These are phyloP conservation scores for Casuarina equisetifolia DNA, from an alignment of 306 rosid genomes.

Conservation along the genomic window DNA sequence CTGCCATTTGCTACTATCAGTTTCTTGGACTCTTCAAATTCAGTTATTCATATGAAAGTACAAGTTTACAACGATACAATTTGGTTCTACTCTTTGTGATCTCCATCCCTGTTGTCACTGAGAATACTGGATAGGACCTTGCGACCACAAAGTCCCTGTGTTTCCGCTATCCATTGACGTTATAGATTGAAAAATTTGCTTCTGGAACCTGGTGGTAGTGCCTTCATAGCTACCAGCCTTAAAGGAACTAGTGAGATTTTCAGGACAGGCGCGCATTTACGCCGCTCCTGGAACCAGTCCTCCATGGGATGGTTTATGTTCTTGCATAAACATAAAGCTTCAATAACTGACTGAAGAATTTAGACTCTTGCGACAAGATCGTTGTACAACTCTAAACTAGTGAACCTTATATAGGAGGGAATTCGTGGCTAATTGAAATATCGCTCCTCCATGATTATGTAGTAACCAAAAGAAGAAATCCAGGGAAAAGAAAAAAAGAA, in stretches of 20 bases:
- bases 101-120: not conserved
- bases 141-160: no score
- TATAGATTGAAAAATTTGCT: not conserved
- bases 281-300: not conserved
- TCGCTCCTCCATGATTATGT: not conserved
- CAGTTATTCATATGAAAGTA: not conserved
- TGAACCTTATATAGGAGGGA: not conserved
- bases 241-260: not conserved
- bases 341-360: not conserved
- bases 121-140: not conserved
- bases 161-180: not conserved
- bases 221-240: not conserved
- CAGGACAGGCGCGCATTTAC: not conserved
- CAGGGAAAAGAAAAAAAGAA: not conserved
- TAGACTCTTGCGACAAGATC: not conserved
- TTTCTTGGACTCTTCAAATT: conserved; percentile 13
- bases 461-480: not conserved
- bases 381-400: not conserved
- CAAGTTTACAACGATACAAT: not conserved
- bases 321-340: not conserved
- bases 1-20: conserved; percentile 10
- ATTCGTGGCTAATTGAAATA: not conserved
- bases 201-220: conserved; percentile 1
- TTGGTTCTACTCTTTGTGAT: not conserved
- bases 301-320: not conserved